Base-by-base conservation (phyloP, 106 monocot genomes). In the Apostasia ramifera region DNA sequence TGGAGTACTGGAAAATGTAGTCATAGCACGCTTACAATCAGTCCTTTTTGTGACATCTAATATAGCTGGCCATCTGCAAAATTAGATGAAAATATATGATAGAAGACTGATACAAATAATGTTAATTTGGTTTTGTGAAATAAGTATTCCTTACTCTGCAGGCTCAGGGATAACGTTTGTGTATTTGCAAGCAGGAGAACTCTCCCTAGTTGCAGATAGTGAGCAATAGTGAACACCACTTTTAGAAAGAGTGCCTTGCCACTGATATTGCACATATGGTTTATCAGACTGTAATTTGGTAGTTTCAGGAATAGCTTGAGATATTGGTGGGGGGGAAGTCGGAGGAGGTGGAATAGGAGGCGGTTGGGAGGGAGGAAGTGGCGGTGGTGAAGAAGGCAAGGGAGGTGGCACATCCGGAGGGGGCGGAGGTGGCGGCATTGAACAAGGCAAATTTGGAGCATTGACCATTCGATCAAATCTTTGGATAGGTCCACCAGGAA, bases 41-140 rank as follows among this genome's bases (percentile, higher is more conserved):
- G 98, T 88, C 8, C 98, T 81, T 66, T 98, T 92, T 46, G 98
- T 98, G 59, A 98, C 87, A 82, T 98, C 98, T 66, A 98, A 78
- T 55, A 67, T 87, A 52, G 83, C 53, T 71, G 98, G 93, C 98
- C 98, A 98, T 45, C 98, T 94, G 81, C 69, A 86, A 73, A 53
- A 70, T 60, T 8, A 79, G 39, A 53, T 15, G 11, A 56, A 67
- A 63, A 51, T 9, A 57, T 52, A 63, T 60, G 49, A 60, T 57
- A 48, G 59, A 58, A 37, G 65, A 2, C 37, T 5, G 55, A 12
- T 59, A 71, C 45, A 47, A 57, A 57, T 41, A 1, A 8, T 12
- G 40, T 61, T 57, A 47, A 12, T 67, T 41, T 53, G 11, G 44
- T 15, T 26, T 61, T 46, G 15, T 52, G 62, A 2, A 26, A 51